Evolutionary conservation across 106 monocot genomes (phyloP).

Genomic region (Dioscorea alata): DNA sequence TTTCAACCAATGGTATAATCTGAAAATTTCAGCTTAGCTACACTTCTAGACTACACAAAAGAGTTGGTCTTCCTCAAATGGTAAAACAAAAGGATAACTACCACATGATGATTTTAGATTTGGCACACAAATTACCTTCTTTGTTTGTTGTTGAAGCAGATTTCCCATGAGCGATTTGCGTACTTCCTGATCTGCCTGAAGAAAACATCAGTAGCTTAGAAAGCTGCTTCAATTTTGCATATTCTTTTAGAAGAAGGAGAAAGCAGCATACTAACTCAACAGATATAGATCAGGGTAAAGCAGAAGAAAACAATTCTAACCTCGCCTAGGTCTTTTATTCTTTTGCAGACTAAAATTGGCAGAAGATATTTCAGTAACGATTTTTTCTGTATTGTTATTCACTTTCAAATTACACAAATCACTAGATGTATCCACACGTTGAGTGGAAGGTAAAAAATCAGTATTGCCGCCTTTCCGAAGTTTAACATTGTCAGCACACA

Average conservation of each 20-base stretch:
- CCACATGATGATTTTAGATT: not conserved
- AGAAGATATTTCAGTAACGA: constrained; percentile 16
- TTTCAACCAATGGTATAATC: constrained; percentile 1
- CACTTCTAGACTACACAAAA: constrained; percentile 5
- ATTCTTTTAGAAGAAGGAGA: too few species aligned
- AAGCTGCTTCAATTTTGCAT: too few species aligned
- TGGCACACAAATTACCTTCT: constrained; percentile 7
- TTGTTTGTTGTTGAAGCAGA: constrained; percentile 11
- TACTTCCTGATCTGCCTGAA: constrained; percentile 16
- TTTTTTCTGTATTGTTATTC: constrained; percentile 22
- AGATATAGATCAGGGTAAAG: too few species aligned
- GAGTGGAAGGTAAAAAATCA: constrained; percentile 3
- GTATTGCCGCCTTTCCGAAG: constrained; percentile 2
- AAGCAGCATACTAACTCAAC: too few species aligned
- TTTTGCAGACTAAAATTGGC: constrained; percentile 33
- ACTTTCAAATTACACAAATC: constrained; percentile 9
- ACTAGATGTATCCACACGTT: constrained; percentile 11
- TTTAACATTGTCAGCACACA: constrained; percentile 8
- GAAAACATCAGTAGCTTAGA: not conserved
- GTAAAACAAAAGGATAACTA: constrained; percentile 8
- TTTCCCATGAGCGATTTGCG: constrained; percentile 21
- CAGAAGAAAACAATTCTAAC: constrained; percentile 20
- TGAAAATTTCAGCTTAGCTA: constrained; percentile 9
- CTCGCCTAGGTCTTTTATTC: constrained; percentile 45
- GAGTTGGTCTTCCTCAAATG: constrained; percentile 15